phyloP scores from a whole-genome alignment of 2,329 filamentous ascomycete species.

The Fusarium newnesense region DNA sequence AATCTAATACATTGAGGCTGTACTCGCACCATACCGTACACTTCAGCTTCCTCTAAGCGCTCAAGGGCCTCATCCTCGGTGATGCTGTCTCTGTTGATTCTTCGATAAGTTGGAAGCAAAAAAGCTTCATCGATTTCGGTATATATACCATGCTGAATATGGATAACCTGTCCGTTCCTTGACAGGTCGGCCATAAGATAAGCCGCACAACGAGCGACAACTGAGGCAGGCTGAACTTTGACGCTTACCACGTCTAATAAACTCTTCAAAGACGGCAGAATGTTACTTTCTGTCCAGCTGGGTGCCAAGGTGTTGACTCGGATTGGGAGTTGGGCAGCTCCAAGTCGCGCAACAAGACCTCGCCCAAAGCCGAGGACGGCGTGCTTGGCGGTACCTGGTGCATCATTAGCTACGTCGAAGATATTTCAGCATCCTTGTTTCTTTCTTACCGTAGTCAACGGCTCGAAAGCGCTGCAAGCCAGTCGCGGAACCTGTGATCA shows the following conservation, averaged over 20 bases:
- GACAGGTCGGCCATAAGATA: conserved; percentile 60
- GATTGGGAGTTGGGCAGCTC: conserved; percentile 54
- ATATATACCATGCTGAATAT: conserved; percentile 58
- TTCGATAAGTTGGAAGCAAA: conserved; percentile 49
- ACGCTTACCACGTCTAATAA: conserved; percentile 54
- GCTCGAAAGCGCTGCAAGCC: conserved; percentile 62
- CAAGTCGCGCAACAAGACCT: conserved; percentile 54
- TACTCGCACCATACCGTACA: no score
- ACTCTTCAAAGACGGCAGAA: conserved; percentile 53
- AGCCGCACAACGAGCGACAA: conserved; percentile 59
- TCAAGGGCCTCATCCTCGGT: conserved; percentile 50
- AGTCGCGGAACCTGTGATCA: conserved; percentile 63
- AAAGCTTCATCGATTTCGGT: conserved; percentile 63
- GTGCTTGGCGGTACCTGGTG: conserved; percentile 62
- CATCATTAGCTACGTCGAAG: neutral
- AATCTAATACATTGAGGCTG: no score
- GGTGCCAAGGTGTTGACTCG: conserved; percentile 66
- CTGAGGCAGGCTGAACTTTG: conserved; percentile 55
- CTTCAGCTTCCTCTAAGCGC: conserved; percentile 4
- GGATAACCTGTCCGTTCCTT: conserved; percentile 63
- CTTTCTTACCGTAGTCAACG: conserved; percentile 59
- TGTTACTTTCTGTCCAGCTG: conserved; percentile 63
- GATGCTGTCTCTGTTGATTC: conserved; percentile 45
- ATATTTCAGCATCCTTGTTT: rapidly evolving
- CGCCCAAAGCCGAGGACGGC: conserved; percentile 64